Base-by-base conservation (phyloP, 371 early-diverging fungal genomes). In the Coelomomyces lativittatus region DNA sequence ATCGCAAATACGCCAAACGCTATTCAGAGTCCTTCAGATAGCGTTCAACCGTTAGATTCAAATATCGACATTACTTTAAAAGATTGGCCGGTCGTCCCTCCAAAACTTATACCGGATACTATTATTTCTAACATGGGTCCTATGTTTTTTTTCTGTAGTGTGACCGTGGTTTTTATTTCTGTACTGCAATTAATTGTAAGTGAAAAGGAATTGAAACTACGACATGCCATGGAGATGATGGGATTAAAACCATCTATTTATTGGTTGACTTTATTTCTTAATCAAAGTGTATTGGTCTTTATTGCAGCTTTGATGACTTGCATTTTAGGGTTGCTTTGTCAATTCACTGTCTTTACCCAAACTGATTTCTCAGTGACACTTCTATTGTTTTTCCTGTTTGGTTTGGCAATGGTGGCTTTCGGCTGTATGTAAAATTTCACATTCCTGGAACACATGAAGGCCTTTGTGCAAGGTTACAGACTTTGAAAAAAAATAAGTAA, bases 211-310 rank as follows among this genome's bases (percentile, higher is more conserved):
- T 52, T 53, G 36, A 70, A 75, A 46, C 58, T 80, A 45, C 62
- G 74, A 17, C 70, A 73, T 48, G 71, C 69, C 41, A 76, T 82
- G 76, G 67, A 76, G 32, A 76, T 79, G 71, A 80, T 81, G 81
- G 82, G 82, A 5, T 62, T 81, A 39, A 70, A 66, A 53, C 26
- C 48, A 47, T 39, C 48, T 28, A 68, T 75, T 4, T 82, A 79
- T 57, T 81, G 81, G 81, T 27, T 78, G 32, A 55, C 59, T 7
- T 67, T 66, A 56, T 75, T 68, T 52, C 34, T 82, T 26, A 63
- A 70, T 15, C 65, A 62, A 29, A 56, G 70, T 11, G 49, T 69
- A 32, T 52, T 79, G 33, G 67, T 80, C 30, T 15, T 68, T 26
- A 49, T 81, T 47, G 66, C 65, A 29, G 61, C 81, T 0, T 43